Conservation (phyloP, 2,329 filamentous ascomycete species). For the Tympanopsis confertula region DNA sequence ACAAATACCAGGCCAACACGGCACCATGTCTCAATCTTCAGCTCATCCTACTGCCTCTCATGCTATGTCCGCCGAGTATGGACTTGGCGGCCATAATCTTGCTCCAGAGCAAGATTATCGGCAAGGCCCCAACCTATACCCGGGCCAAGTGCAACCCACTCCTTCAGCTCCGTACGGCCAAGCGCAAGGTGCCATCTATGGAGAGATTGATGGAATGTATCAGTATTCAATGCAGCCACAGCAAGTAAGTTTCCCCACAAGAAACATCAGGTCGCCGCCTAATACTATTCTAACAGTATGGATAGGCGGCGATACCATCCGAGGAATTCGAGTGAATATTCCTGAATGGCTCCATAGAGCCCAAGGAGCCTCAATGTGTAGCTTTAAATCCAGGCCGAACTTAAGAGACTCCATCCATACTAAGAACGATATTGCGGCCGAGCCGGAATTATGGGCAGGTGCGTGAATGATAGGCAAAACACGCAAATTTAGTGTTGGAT, state of each 20-base stretch:
- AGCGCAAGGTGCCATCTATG: conserved; percentile 65
- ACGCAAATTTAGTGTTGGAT: no score
- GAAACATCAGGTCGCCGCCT: no score
- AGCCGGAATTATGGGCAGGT: no score
- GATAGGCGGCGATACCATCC: conserved; percentile 28
- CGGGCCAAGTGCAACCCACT: conserved; percentile 64
- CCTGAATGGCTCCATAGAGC: neutral
- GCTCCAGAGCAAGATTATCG: conserved; percentile 69
- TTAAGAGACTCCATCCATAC: no score
- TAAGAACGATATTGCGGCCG: no score
- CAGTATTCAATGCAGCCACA: conserved; percentile 74
- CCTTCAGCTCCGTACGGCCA: conserved; percentile 65
- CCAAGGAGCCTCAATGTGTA: no score
- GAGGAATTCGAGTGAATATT: conserved; percentile 31
- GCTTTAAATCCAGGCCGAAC: no score
- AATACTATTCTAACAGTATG: no score
- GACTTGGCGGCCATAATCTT: conserved; percentile 50
- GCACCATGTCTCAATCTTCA: conserved; percentile 35
- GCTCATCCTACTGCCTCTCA: conserved; percentile 42
- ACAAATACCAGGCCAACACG: conserved; percentile 39
- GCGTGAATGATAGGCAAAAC: no score
- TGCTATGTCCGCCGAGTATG: conserved; percentile 50
- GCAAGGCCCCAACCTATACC: conserved; percentile 69
- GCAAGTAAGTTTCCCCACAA: conserved; percentile 47
- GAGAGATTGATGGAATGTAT: conserved; percentile 76